A percentile compares a stretch with the other conserved stretches of the same genome.
phyloP scores from a whole-genome alignment of 768 basidiomycete genomes.

The Suillus occidentalis region DNA sequence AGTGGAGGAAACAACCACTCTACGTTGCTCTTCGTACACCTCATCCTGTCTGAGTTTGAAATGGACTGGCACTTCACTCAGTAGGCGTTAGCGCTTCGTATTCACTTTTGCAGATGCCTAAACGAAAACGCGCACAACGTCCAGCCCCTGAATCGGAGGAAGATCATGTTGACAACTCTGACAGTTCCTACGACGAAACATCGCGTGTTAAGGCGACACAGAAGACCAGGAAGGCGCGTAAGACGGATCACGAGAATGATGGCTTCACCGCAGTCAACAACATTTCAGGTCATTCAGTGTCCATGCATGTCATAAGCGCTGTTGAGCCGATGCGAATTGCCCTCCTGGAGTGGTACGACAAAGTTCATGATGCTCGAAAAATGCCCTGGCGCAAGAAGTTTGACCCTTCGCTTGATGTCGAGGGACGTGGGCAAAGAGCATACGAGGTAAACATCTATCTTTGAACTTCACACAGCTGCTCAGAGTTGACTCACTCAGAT shows the following conservation, averaged over 20 bases:
- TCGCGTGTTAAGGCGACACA: slow-evolving; percentile 8
- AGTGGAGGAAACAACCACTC: not conserved
- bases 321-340: slow-evolving; percentile 45
- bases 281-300: slow-evolving; percentile 38
- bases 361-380: slow-evolving; percentile 61
- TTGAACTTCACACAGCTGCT: not conserved
- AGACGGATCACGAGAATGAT: slow-evolving; percentile 14
- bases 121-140: slow-evolving; percentile 24
- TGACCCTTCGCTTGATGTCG: slow-evolving; percentile 48
- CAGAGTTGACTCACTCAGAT: not conserved
- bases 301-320: slow-evolving; percentile 48
- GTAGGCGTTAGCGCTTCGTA: too few relatives aligned
- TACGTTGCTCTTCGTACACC: too few relatives aligned
- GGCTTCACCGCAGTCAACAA: not conserved
- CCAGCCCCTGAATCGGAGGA: slow-evolving; percentile 16
- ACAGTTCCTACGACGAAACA: slow-evolving; percentile 22
- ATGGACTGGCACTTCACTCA: not conserved
- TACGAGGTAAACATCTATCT: slow-evolving; percentile 68
- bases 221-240: slow-evolving; percentile 16
- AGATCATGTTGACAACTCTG: slow-evolving; percentile 18
- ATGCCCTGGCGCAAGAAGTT: slow-evolving; percentile 94
- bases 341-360: slow-evolving; percentile 70
- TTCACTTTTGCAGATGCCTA: slow-evolving; percentile 18
- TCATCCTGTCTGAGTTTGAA: slow-evolving; percentile 3
- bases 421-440: slow-evolving; percentile 78